Evolutionary conservation across 768 basidiomycete genomes (phyloP).

Genomic region (Amanita pallidorosea): DNA sequence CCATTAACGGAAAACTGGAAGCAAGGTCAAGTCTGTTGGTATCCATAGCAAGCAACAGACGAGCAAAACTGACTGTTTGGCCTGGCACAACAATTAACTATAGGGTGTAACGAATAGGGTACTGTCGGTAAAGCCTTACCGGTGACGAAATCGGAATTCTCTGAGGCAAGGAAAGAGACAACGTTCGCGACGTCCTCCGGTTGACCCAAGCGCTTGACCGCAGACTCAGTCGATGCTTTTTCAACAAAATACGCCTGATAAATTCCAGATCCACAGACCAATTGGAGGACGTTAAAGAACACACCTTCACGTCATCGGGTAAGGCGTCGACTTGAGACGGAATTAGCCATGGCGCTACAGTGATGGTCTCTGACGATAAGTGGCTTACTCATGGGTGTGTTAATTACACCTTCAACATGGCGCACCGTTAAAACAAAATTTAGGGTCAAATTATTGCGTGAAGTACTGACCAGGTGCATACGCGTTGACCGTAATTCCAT

Average conservation of each 20-base stretch:
- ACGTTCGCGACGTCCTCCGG: constrained; percentile 23
- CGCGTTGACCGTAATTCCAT: constrained; percentile 32
- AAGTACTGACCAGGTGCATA: constrained; percentile 22
- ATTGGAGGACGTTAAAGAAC: not conserved
- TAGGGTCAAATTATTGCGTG: not conserved
- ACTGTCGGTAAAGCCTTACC: not conserved
- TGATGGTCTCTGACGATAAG: not conserved
- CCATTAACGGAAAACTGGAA: not conserved
- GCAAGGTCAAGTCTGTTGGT: not conserved
- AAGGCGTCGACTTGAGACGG: not conserved
- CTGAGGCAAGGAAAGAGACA: constrained; percentile 23
- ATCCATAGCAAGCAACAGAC: not conserved
- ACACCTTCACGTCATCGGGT: not conserved
- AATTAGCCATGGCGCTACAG: not conserved
- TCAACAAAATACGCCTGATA: not conserved
- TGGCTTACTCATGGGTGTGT: not conserved
- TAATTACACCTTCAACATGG: not conserved
- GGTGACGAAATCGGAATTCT: constrained; percentile 15
- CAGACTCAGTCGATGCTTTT: too few relatives aligned
- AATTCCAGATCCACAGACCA: not conserved
- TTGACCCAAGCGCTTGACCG: constrained; percentile 1
- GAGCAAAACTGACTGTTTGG: not conserved
- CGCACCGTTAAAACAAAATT: not conserved
- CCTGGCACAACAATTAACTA: too few relatives aligned
- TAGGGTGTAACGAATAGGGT: too few relatives aligned